Percentiles rank a stretch among this genome's conserved stretches.
Conservation (phyloP, 306 rosid species). For the Ormosia semicastrata region DNA sequence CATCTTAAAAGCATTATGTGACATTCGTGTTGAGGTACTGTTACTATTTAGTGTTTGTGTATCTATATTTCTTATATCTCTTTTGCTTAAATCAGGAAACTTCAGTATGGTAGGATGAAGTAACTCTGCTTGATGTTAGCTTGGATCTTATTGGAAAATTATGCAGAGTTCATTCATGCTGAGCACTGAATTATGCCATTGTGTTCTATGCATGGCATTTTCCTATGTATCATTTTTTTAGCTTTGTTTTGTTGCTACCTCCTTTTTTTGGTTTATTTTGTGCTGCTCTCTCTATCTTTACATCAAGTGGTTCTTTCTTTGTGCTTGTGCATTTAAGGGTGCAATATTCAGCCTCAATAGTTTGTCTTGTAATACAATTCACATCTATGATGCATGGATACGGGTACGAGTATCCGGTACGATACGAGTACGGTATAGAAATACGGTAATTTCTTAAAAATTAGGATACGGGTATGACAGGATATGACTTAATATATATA, state of each 20-base stretch:
- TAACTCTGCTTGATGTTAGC: background rate
- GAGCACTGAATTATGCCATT: background rate
- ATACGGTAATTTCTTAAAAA: too few relatives aligned
- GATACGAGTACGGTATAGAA: too few relatives aligned
- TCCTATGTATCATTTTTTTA: background rate
- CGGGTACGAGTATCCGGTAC: too few relatives aligned
- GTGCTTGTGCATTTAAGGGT: constrained; percentile 14
- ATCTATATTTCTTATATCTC: background rate
- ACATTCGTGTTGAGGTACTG: constrained; percentile 92
- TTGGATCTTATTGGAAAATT: constrained; percentile 16
- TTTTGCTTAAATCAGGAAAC: background rate
- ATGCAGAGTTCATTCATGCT: constrained; percentile 9
- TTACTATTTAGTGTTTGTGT: background rate
- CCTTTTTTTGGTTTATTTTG: background rate
- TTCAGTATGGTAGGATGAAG: background rate
- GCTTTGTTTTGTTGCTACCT: background rate
- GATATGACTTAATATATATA: too few relatives aligned
- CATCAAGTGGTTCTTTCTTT: background rate
- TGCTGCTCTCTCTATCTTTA: background rate
- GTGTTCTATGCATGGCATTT: constrained; percentile 13
- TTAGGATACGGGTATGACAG: too few relatives aligned
- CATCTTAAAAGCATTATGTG: constrained; percentile 93
- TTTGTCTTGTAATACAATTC: constrained; percentile 9
- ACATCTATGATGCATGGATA: too few relatives aligned
- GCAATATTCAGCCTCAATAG: background rate